A percentile compares a stretch with the other conserved stretches of the same genome.
Conservation (phyloP, 129 eudicot species). For the Artemisia tridentata region DNA sequence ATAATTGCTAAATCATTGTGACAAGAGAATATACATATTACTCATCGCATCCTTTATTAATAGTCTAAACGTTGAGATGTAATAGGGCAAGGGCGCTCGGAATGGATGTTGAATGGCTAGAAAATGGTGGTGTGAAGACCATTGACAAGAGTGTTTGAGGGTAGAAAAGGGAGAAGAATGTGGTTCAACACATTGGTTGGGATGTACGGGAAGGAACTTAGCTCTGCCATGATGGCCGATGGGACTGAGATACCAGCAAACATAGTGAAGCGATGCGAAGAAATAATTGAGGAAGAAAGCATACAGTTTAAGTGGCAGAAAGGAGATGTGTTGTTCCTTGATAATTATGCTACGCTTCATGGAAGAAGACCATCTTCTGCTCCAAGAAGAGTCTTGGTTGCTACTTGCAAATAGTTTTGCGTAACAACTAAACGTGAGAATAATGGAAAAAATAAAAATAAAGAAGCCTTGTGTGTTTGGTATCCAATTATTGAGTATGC, state of each 20-base stretch:
- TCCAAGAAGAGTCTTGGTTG: slow-evolving; percentile 69
- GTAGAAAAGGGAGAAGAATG: slow-evolving; percentile 71
- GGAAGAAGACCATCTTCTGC: slow-evolving; percentile 72
- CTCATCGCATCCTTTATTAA: neutral
- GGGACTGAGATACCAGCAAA: slow-evolving; percentile 61
- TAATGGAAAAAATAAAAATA: slow-evolving; percentile 18
- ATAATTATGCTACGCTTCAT: slow-evolving; percentile 67
- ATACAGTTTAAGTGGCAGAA: slow-evolving; percentile 77
- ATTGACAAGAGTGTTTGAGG: slow-evolving; percentile 61
- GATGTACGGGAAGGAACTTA: slow-evolving; percentile 70
- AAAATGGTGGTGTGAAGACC: slow-evolving; percentile 57
- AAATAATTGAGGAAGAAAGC: slow-evolving; percentile 79
- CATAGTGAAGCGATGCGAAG: slow-evolving; percentile 50
- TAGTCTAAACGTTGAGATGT: neutral
- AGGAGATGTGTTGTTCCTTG: slow-evolving; percentile 69
- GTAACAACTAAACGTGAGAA: neutral
- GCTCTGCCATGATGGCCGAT: slow-evolving; percentile 73
- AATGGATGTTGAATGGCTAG: slow-evolving; percentile 77
- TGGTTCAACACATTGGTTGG: slow-evolving; percentile 88
- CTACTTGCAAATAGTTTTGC: slow-evolving; percentile 45
- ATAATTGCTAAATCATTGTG: neutral
- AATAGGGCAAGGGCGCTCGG: slow-evolving; percentile 68
- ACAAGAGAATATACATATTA: too few species aligned
- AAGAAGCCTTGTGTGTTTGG: neutral
- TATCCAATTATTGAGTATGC: neutral